Evolutionary conservation across 1,284 basidiomycete genomes (phyloP).

Genomic region (Sanghuangporus sanghuang): DNA sequence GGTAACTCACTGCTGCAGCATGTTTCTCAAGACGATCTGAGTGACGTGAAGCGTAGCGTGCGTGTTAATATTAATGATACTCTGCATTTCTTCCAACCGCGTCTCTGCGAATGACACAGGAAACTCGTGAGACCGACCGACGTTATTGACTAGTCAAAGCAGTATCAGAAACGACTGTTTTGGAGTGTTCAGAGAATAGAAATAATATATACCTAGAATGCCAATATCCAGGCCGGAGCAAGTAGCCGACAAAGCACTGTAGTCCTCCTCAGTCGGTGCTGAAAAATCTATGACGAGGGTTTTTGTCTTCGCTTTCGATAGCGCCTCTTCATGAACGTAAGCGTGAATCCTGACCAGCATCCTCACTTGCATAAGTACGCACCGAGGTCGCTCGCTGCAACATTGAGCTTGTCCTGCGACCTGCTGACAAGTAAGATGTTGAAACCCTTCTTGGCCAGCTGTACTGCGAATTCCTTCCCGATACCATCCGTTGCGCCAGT

Average conservation of each 20-base stretch:
- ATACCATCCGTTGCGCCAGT: conserved; percentile 77
- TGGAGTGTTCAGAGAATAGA: background rate
- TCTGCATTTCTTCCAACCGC: conserved; percentile 53
- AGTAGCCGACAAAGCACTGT: conserved; percentile 46
- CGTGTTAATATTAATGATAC: conserved; percentile 69
- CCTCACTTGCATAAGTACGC: conserved; percentile 23
- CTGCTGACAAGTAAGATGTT: conserved; percentile 86
- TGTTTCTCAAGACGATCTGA: conserved; percentile 67
- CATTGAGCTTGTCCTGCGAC: conserved; percentile 60
- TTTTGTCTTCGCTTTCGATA: conserved; percentile 55
- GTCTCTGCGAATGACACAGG: conserved; percentile 68
- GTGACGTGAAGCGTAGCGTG: conserved; percentile 67
- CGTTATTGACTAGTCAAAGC: conserved; percentile 81
- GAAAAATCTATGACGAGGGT: conserved; percentile 83
- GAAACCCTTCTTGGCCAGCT: conserved; percentile 76
- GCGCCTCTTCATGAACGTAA: conserved; percentile 34
- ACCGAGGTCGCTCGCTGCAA: conserved; percentile 79
- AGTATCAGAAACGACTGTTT: background rate
- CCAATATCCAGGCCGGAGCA: conserved; percentile 68
- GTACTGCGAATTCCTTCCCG: conserved; percentile 65
- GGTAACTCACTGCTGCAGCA: conserved; percentile 62
- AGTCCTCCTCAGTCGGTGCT: conserved; percentile 46
- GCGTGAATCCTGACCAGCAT: background rate
- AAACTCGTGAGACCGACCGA: conserved; percentile 83
- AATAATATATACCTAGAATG: conserved; percentile 58